Evolutionary conservation across 139 green algal species (phyloP), one percentile per base, ranked within the genome.

Genomic region (Chlorella sp.): DNA sequence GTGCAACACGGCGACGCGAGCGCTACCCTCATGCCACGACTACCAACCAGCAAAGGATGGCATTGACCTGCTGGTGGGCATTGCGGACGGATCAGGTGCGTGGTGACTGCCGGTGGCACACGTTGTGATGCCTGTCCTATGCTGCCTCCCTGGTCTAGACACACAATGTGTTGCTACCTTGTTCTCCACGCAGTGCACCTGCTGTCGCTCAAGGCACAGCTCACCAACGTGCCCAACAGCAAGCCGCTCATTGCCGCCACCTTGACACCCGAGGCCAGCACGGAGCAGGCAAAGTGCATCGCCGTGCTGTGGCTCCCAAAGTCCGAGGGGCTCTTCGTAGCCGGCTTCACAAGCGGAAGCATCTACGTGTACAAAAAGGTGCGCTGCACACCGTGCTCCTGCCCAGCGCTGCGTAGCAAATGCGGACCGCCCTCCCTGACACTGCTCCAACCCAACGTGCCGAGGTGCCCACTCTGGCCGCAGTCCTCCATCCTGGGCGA

Each of bases 341-440:
- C 76, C 1, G 83, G 74, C 22, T 88, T 89, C 67, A 60, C 61
- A 35, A 87, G 79, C 36, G 90, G 91, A 2, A 77, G 33, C 35
- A 80, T 96, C 17, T 80, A 88, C 62, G 31, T 90, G n/a, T 91
- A 92, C 71, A 83, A 88, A 26, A 92, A 92, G 85, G 82, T 86
- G 23, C 26, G 51, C 42, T 55, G 42, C n/a, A n/a, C n/a, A n/a
- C n/a, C n/a, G n/a, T n/a, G n/a, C n/a, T n/a, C n/a, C n/a, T n/a
- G n/a, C n/a, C n/a, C n/a, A n/a, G n/a, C n/a, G n/a, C n/a, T n/a
- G n/a, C n/a, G n/a, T n/a, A n/a, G n/a, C n/a, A n/a, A n/a, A n/a
- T n/a, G n/a, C n/a, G n/a, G n/a, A n/a, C n/a, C n/a, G n/a, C n/a
- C n/a, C n/a, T n/a, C n/a, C n/a, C n/a, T n/a, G n/a, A n/a, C n/a